Percentiles rank a stretch among this genome's conserved stretches.
Evolutionary conservation across 2,329 filamentous ascomycete genomes (phyloP).

Genomic region (Aspergillus arachidicola): DNA sequence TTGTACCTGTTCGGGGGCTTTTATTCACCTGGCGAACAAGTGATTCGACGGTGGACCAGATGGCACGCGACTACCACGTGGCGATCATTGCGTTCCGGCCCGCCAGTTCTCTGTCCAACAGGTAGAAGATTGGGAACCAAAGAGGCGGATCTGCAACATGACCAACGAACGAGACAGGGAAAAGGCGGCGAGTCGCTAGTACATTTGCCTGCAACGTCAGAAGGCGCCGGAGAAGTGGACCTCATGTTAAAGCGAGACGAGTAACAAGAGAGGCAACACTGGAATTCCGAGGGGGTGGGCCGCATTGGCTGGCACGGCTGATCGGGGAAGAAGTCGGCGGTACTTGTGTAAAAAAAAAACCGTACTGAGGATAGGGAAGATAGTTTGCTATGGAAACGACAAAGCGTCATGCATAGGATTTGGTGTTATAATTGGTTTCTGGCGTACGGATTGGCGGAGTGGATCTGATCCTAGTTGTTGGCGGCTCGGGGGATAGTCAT

Average conservation of each 20-base stretch:
- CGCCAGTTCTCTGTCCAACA: conserved; percentile 1
- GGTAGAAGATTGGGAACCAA: background rate
- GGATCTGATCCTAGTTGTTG: background rate
- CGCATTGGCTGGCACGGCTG: background rate
- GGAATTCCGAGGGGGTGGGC: background rate
- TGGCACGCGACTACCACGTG: conserved; percentile 10
- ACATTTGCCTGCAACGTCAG: conserved; percentile 1
- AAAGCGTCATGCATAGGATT: conserved; percentile 4
- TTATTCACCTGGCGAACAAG: background rate
- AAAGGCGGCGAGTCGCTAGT: background rate
- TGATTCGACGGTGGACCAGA: background rate
- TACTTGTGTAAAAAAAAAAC: background rate
- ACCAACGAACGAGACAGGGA: background rate
- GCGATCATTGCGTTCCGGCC: conserved; percentile 11
- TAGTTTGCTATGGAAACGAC: conserved; percentile 4
- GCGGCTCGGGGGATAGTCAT: background rate
- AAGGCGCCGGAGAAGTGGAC: background rate
- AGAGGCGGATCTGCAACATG: conserved; percentile 8
- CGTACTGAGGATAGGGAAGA: background rate
- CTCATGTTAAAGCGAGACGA: background rate
- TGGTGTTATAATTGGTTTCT: conserved; percentile 6
- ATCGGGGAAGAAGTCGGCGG: background rate
- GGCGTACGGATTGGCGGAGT: conserved; percentile 4
- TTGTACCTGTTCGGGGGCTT: background rate
- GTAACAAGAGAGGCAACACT: background rate